Conservation (phyloP, 2,329 filamentous ascomycete genomes). For the Colletotrichum incanum region DNA sequence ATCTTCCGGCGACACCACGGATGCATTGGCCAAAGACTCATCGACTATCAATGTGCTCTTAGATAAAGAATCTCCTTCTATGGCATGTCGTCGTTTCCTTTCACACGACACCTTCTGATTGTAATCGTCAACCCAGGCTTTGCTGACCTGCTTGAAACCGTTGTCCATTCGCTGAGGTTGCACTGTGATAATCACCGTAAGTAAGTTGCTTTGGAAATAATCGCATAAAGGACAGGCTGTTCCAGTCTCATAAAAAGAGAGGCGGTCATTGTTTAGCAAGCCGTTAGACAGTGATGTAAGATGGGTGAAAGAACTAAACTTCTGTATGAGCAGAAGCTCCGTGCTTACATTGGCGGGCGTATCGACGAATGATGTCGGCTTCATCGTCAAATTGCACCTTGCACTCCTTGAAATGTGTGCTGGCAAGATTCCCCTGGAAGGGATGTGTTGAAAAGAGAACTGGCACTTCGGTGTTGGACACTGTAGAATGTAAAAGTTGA, state of each 20-base stretch:
- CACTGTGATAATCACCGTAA: neutral
- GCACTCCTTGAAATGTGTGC: neutral
- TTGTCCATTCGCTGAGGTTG: neutral
- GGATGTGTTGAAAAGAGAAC: neutral
- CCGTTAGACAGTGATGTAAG: too few species aligned
- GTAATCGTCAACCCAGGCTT: neutral
- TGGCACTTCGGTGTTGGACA: neutral
- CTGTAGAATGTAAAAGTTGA: neutral
- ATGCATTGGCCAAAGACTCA: neutral
- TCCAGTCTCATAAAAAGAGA: too few species aligned
- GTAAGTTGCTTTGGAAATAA: slow-evolving; percentile 26
- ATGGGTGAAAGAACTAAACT: too few species aligned
- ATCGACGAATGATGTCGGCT: neutral
- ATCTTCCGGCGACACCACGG: neutral
- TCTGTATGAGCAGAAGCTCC: too few species aligned
- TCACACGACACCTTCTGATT: neutral
- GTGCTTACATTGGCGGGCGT: neutral
- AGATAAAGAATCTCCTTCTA: neutral
- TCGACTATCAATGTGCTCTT: too few species aligned
- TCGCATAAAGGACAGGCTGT: neutral
- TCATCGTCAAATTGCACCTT: neutral
- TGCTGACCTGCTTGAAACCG: neutral
- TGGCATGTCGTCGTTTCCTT: neutral
- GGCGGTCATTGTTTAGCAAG: too few species aligned
- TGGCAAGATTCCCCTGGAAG: neutral